Conservation (phyloP, 129 eudicot genomes). For the Helichrysum umbraculigerum region DNA sequence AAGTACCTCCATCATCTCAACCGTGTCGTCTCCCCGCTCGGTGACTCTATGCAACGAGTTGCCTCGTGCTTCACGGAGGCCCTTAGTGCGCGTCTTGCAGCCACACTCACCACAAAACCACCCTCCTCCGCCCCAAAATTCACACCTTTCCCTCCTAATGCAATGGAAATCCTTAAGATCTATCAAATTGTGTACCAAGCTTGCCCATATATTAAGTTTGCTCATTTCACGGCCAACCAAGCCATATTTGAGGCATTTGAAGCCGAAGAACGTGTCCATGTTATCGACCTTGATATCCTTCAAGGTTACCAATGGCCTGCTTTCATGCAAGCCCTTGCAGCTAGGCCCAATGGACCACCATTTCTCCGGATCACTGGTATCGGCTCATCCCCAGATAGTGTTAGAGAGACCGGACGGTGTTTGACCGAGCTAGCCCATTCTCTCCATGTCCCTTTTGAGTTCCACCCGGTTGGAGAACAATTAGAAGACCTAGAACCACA, state of each 20-base stretch:
- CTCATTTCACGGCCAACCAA: constrained; percentile 80
- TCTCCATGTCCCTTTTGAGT: constrained; percentile 68
- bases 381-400: constrained; percentile 55
- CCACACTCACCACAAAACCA: constrained; percentile 60
- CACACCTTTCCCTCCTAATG: constrained; percentile 68
- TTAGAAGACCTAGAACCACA: constrained; percentile 65
- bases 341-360: constrained; percentile 70
- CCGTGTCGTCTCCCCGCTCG: constrained; percentile 67
- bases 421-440: constrained; percentile 63
- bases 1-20: constrained; percentile 70
- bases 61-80: constrained; percentile 85
- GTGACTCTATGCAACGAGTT: constrained; percentile 88
- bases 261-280: constrained; percentile 69
- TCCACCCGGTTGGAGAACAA: constrained; percentile 61
- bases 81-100: constrained; percentile 61
- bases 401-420: constrained; percentile 67
- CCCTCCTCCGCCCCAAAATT: constrained; percentile 43
- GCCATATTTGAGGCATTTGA: constrained; percentile 78
- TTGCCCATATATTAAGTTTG: constrained; percentile 74
- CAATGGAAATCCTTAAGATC: constrained; percentile 66
- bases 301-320: constrained; percentile 90
- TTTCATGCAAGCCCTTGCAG: constrained; percentile 78
- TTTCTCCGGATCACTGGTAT: constrained; percentile 70
- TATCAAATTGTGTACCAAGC: constrained; percentile 79
- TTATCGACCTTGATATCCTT: constrained; percentile 73